Base-by-base conservation (phyloP, 139 green algal species). In the Spirogloea muscicola region DNA sequence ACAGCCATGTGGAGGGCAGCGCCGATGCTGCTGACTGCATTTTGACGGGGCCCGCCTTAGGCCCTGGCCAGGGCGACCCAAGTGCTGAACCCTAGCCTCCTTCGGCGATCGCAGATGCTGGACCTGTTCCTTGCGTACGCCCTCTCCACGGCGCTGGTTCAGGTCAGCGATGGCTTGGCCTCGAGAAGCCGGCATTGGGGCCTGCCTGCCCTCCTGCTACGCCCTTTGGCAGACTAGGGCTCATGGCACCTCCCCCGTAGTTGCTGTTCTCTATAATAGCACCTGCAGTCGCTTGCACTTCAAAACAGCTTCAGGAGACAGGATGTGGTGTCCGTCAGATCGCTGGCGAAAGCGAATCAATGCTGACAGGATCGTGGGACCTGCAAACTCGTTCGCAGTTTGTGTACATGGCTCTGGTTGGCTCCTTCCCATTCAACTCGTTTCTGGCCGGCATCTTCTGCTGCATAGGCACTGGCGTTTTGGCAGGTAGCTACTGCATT, bases 381-480 rank as follows among this genome's bases (percentile, higher is more conserved):
- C 7, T 62, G 13, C 6, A 49, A 49, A n/a, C n/a, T n/a, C n/a
- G n/a, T n/a, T n/a, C n/a, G 64, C 75, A 82, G 75, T 80, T 82
- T 60, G 75, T 34, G 3, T 83, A 83, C 57, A 74, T 83, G 57
- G 33, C 46, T 36, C 27, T 79, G n/a, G 76, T 81, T 13, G 76
- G 76, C 3, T 81, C 76, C 16, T 83, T 83, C 37, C 76, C 76
- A 25, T 83, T 83, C 68, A 83, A 83, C 69, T 36, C 76, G 0
- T 83, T 83, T 29, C 60, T 83, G 18, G 69, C 76, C 2, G 63
- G 69, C 1, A 25, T 81, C 29, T 43, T 83, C 69, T 76, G 68
- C 31, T 76, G 76, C 58, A 67, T 83, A 1, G 76, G 76, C 1
- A 76, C 68, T 6, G 69, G 57, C 13, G 76, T 83, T 1, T 39